phyloP scores from a whole-genome alignment of 805 yeast genomes.

The Suhomyces xylopsoci region DNA sequence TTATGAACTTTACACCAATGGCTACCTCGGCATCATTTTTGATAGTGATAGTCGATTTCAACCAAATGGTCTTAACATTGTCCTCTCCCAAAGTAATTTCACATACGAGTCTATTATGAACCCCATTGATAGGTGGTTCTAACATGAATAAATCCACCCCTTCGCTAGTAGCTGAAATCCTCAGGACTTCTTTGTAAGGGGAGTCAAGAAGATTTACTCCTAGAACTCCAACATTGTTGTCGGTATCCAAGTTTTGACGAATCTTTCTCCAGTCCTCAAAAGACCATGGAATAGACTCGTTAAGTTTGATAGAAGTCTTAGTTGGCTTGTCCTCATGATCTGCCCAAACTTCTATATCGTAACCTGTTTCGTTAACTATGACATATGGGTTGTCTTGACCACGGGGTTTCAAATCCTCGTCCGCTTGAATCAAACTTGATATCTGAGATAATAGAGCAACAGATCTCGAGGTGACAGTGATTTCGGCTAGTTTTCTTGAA shows the following conservation, averaged over 20 bases:
- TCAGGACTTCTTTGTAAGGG: conserved; percentile 49
- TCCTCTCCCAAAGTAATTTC: conserved; percentile 69
- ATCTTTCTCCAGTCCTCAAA: conserved; percentile 91
- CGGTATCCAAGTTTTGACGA: conserved; percentile 74
- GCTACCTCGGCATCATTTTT: conserved; percentile 61
- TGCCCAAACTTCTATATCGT: conserved; percentile 79
- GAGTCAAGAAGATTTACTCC: conserved; percentile 62
- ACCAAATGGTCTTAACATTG: conserved; percentile 71
- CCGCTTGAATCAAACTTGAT: conserved; percentile 53
- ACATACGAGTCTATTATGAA: conserved; percentile 73
- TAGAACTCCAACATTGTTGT: conserved; percentile 56
- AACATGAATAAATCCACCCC: conserved; percentile 78
- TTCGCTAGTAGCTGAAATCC: conserved; percentile 70
- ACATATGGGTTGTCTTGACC: conserved; percentile 81
- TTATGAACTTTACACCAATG: conserved; percentile 44
- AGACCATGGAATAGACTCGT: conserved; percentile 70
- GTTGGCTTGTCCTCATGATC: conserved; percentile 34
- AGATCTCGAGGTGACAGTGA: conserved; percentile 78
- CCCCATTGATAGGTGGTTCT: conserved; percentile 55
- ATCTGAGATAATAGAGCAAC: conserved; percentile 74
- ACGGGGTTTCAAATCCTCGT: conserved; percentile 56
- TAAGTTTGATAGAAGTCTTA: conserved; percentile 41
- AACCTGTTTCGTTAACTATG: conserved; percentile 82
- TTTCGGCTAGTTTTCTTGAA: conserved; percentile 74
- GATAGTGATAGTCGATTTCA: conserved; percentile 72